phyloP scores from a whole-genome alignment of 2,329 filamentous ascomycete species.

The Cladosporium sp. region DNA sequence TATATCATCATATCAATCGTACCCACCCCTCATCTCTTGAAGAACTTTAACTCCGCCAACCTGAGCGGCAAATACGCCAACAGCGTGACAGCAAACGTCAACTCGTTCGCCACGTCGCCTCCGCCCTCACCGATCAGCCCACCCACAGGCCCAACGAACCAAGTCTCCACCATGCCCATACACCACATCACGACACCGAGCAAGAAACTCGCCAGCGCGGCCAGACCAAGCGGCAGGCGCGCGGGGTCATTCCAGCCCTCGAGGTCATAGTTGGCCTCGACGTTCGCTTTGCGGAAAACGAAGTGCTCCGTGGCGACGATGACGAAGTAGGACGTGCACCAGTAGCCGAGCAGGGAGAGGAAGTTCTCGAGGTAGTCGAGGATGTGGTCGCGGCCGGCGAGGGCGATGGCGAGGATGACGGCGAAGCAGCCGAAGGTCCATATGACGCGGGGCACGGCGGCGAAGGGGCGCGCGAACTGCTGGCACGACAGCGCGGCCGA shows the following conservation, averaged over 20 bases:
- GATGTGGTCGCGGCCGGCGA: conserved; percentile 39
- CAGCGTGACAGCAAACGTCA: conserved; percentile 46
- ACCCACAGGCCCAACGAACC: conserved; percentile 50
- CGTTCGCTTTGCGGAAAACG: conserved; percentile 36
- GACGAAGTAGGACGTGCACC: conserved; percentile 41
- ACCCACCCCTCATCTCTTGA: conserved; percentile 30
- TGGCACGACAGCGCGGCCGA: conserved; percentile 40
- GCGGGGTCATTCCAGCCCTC: conserved; percentile 41
- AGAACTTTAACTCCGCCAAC: conserved; percentile 43
- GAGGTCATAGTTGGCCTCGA: conserved; percentile 37
- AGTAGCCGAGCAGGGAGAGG: conserved; percentile 42
- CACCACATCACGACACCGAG: conserved; percentile 41
- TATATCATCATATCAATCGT: too few species aligned
- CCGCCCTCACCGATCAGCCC: conserved; percentile 50
- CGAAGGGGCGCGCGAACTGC: conserved; percentile 42
- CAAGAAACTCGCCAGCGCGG: conserved; percentile 34
- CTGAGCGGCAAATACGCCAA: conserved; percentile 43
- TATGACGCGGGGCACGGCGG: conserved; percentile 47
- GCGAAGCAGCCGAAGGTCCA: conserved; percentile 41
- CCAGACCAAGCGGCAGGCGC: conserved; percentile 38
- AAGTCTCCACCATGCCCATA: conserved; percentile 38
- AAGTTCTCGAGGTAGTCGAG: conserved; percentile 41
- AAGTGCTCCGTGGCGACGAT: conserved; percentile 43
- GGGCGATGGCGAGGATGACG: conserved; percentile 38
- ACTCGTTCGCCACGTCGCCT: conserved; percentile 51